These are phyloP conservation scores for Zygoascus ofunaensis DNA, from an alignment of 805 yeast genomes.

Conservation along the genomic window DNA sequence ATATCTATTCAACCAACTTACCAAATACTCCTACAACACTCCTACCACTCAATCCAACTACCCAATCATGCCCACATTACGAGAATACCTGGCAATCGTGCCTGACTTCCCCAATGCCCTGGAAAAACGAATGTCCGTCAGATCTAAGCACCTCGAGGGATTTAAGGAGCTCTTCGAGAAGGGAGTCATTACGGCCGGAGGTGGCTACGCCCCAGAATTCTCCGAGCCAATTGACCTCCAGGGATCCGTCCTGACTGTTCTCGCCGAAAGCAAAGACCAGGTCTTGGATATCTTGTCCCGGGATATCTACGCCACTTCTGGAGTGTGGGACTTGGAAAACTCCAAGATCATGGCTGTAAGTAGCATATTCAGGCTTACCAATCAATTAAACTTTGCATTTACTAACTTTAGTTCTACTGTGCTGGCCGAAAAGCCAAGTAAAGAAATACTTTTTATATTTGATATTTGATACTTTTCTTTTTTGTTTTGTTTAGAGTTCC, in stretches of 20 bases:
- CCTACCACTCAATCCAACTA: too few species aligned
- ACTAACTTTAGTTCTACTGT: background rate
- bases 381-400: too few species aligned
- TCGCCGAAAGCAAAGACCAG: slow-evolving; percentile 58
- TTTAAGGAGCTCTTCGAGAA: slow-evolving; percentile 24
- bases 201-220: slow-evolving; percentile 25
- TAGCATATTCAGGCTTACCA: background rate
- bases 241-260: slow-evolving; percentile 56
- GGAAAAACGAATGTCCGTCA: slow-evolving; percentile 27
- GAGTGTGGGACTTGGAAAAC: slow-evolving; percentile 67
- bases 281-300: slow-evolving; percentile 52
- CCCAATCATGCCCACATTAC: background rate
- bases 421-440: slow-evolving; percentile 15
- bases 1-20: too few species aligned
- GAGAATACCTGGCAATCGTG: slow-evolving; percentile 59
- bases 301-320: slow-evolving; percentile 55
- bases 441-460: too few species aligned
- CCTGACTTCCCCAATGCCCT: slow-evolving; percentile 55
- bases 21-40: too few species aligned
- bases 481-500: too few species aligned
- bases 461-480: too few species aligned
- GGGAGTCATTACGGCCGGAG: slow-evolving; percentile 34
- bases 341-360: slow-evolving; percentile 47
- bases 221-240: slow-evolving; percentile 41
- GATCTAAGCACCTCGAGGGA: slow-evolving; percentile 34